Evolutionary conservation across 2,329 filamentous ascomycete genomes (phyloP).

Genomic region (Fusarium veterinarium): DNA sequence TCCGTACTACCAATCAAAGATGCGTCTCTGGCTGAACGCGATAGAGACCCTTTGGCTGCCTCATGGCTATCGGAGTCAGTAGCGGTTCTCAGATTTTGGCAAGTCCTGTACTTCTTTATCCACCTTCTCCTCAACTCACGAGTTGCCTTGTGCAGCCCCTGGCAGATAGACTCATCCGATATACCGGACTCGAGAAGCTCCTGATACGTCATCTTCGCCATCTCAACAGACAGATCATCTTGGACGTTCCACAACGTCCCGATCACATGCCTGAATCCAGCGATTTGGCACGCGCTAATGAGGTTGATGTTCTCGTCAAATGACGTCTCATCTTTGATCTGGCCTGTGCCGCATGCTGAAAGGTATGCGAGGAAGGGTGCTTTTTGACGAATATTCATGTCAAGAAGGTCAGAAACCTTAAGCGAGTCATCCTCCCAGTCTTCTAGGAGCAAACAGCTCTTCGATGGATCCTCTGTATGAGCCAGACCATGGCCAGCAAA

Average conservation of each 20-base stretch:
- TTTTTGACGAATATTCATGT: neutral
- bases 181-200: accelerated
- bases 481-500: neutral
- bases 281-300: neutral
- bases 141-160: neutral
- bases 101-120: neutral
- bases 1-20: accelerated
- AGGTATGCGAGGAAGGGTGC: conserved; percentile 3
- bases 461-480: neutral
- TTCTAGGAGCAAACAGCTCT: neutral
- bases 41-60: neutral
- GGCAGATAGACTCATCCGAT: neutral
- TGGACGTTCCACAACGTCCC: neutral
- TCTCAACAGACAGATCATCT: neutral
- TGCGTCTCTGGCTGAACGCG: neutral
- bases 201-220: neutral
- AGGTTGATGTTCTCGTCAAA: conserved; percentile 5
- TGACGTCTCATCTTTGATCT: neutral
- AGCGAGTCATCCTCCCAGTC: neutral
- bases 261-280: neutral
- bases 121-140: neutral
- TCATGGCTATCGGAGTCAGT: neutral
- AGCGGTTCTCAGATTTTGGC: accelerated
- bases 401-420: neutral
- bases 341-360: neutral